A percentile compares a stretch with the other conserved stretches of the same genome.
Evolutionary conservation across 2,329 filamentous ascomycete genomes (phyloP).

Genomic region (Calcarisporium arbuscula): DNA sequence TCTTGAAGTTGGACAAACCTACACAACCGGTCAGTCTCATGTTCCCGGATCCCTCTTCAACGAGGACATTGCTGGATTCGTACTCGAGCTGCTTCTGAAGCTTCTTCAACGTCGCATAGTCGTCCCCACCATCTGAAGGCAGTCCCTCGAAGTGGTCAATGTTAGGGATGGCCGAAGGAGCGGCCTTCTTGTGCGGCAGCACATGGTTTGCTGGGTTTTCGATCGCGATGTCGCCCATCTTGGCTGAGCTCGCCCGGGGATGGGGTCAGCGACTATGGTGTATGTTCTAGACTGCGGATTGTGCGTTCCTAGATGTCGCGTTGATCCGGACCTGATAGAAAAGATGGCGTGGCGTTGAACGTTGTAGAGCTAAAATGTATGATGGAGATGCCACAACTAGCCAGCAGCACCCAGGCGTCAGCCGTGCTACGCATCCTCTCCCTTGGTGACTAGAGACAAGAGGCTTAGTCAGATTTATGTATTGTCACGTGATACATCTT

Average conservation of each 20-base stretch:
- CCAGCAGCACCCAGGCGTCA: too few relatives aligned
- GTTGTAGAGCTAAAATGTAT: too few relatives aligned
- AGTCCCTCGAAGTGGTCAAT: constrained; percentile 86
- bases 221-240: constrained; percentile 82
- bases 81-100: constrained; percentile 94
- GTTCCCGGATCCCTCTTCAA: constrained; percentile 6
- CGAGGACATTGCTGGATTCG: constrained; percentile 18
- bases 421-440: too few relatives aligned
- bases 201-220: constrained; percentile 71
- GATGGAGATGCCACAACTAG: too few relatives aligned
- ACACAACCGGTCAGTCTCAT: constrained; percentile 17
- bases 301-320: too few relatives aligned
- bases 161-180: constrained; percentile 75
- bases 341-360: too few relatives aligned
- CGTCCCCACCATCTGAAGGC: constrained; percentile 74
- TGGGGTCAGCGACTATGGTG: too few relatives aligned
- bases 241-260: constrained; percentile 19
- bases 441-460: too few relatives aligned
- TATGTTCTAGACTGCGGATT: too few relatives aligned
- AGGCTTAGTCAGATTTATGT: too few relatives aligned
- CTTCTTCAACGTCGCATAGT: constrained; percentile 94
- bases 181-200: constrained; percentile 74
- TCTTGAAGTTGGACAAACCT: constrained; percentile 96
- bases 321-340: too few relatives aligned
- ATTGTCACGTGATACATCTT: too few relatives aligned